Conservation (phyloP, 768 basidiomycete species). For the Tylopilus plumbeoviolaceoides region DNA sequence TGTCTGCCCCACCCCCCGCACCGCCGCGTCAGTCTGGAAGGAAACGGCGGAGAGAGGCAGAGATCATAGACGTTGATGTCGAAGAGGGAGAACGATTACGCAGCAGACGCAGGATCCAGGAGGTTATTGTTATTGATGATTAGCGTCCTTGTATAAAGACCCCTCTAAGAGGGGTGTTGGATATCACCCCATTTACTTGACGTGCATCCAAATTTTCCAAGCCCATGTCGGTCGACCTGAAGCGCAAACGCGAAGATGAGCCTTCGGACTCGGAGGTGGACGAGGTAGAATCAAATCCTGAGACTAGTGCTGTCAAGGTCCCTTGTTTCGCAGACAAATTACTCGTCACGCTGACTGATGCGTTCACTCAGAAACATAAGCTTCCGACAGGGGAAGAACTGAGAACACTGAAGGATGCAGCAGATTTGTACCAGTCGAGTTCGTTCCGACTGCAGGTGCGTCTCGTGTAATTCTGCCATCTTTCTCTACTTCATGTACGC, state of each 20-base stretch:
- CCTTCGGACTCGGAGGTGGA: not conserved
- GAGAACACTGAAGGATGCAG: conserved; percentile 65
- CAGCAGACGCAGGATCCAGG: conserved; percentile 24
- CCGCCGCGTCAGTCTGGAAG: conserved; percentile 16
- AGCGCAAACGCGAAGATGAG: conserved; percentile 25
- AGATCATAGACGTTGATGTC: conserved; percentile 29
- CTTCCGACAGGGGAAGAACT: conserved; percentile 71
- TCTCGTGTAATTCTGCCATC: not conserved
- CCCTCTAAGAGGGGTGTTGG: conserved; percentile 14
- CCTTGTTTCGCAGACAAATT: not conserved
- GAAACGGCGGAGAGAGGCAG: conserved; percentile 35
- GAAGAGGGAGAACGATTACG: conserved; percentile 26
- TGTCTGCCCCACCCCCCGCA: not conserved
- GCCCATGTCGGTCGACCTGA: conserved; percentile 22
- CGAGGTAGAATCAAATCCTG: not conserved
- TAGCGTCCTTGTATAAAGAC: conserved; percentile 7
- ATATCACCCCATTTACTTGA: not conserved
- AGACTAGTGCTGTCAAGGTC: conserved; percentile 11
- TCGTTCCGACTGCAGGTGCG: conserved; percentile 82
- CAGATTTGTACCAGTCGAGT: conserved; percentile 69
- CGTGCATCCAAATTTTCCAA: not conserved
- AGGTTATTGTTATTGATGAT: conserved; percentile 46
- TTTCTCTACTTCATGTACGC: conserved; percentile 8
- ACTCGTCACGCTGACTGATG: not conserved
- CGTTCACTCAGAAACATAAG: conserved; percentile 29